Evolutionary conservation across 2,329 filamentous ascomycete genomes (phyloP), one percentile per base, ranked within the genome.

Genomic region (Helotiales sp.): DNA sequence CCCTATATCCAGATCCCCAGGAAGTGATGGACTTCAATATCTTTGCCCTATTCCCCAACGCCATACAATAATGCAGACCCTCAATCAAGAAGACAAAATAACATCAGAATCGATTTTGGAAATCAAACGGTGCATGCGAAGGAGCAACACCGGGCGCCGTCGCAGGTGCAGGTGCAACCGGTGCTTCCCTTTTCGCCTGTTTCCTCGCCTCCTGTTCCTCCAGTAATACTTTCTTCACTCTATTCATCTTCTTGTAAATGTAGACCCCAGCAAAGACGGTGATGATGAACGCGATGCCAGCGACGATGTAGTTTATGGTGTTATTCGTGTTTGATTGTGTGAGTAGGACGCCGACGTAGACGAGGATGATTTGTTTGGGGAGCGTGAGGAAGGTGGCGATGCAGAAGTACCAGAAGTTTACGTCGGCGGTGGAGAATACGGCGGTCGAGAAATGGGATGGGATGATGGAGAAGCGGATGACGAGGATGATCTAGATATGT

Each of bases 381-480:
- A 77, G 67, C 5, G 74, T 75, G 36, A 76, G 54, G 61, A 75
- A 71, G 15, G 74, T 76, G 2, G 75, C 73, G 48, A 76, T 54
- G 55, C 72, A 69, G 51, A 74, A 76, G 53, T 70, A 63, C 72
- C 74, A 75, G 65, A 77, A 77, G 47, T 70, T 72, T 34, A 77
- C 73, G 54, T 74, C 71, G 66, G 74, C 76, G 27, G 73, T 75
- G 9, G 74, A 73, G 58, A 77, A 76, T 27, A 77, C 73, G n/a
- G 74, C 74, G 1, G 74, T 76, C 4, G 73, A 74, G 63, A 77
- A 73, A 61, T 77, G 74, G 10, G 73, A 72, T 13, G 74, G 74
- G 27, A 76, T 71, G 33, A 74, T 67, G 42, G 74, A 75, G 52
- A 76, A 72, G 27, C 75, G 73, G 51, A 76, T 74, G 15, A 76